These are phyloP conservation scores for Aristolochia fimbriata DNA, from an alignment of 164 flowering plant genomes.

Conservation along the genomic window DNA sequence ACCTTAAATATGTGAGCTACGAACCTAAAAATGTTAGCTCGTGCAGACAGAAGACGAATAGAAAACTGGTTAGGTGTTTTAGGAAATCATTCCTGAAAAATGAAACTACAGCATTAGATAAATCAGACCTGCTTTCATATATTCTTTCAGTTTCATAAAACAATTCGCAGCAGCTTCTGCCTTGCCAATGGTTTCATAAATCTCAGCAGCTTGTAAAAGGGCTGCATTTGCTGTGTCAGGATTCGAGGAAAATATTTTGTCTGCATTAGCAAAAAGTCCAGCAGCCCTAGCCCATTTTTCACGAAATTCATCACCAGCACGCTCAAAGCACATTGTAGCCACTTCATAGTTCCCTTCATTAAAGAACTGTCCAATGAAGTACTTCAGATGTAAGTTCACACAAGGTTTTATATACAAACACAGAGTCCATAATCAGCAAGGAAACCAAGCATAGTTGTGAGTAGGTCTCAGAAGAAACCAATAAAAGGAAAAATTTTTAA, in stretches of 20 bases:
- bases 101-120: neutral
- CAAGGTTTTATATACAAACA: no score
- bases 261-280: conserved; percentile 44
- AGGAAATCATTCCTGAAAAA: neutral
- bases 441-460: no score
- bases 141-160: conserved; percentile 37
- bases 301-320: conserved; percentile 48
- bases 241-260: conserved; percentile 26
- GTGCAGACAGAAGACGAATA: no score
- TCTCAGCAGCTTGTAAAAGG: conserved; percentile 49
- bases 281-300: conserved; percentile 52
- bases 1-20: no score
- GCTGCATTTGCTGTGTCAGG: conserved; percentile 23
- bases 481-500: no score
- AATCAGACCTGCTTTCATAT: conserved; percentile 44
- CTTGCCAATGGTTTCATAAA: conserved; percentile 49
- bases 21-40: no score
- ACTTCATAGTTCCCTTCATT: conserved; percentile 50
- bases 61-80: no score
- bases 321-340: conserved; percentile 77
- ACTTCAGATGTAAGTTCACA: no score
- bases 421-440: no score
- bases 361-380: conserved; percentile 31
- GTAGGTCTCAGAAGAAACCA: no score
- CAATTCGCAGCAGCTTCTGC: conserved; percentile 62